phyloP scores from a whole-genome alignment of 805 yeast species.

The Maudiozyma serrabonitensis region DNA sequence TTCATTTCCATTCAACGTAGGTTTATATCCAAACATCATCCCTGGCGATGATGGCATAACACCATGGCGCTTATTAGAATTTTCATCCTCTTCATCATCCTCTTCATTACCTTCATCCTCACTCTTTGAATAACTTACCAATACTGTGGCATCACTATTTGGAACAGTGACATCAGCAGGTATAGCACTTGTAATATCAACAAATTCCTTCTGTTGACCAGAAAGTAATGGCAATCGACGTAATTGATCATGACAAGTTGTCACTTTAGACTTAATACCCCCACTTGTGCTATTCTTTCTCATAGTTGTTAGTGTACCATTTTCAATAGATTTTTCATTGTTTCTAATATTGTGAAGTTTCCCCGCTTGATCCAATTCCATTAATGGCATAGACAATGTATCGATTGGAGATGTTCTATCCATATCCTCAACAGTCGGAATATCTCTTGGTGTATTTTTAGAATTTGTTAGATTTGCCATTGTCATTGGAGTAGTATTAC shows the following conservation, averaged over 20 bases:
- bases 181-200: not conserved
- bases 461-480: not conserved
- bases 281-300: not conserved
- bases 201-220: constrained; percentile 1
- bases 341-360: not conserved
- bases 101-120: not conserved
- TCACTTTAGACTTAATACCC: not conserved
- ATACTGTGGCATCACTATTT: constrained; percentile 6
- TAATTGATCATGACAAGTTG: constrained; percentile 25
- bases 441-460: constrained; percentile 4
- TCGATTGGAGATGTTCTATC: constrained; percentile 28
- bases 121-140: constrained; percentile 4
- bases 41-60: constrained; percentile 28
- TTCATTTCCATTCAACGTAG: not conserved
- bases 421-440: constrained; percentile 14
- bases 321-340: too few relatives aligned
- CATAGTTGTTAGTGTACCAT: constrained; percentile 1
- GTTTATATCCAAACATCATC: constrained; percentile 20
- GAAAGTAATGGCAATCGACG: constrained; percentile 21
- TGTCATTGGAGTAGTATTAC: not conserved
- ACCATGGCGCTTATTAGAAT: constrained; percentile 20
- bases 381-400: constrained; percentile 28
- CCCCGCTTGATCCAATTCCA: constrained; percentile 21
- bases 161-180: not conserved
- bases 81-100: constrained; percentile 10